Evolutionary conservation across 805 yeast species (phyloP).

Genomic region (Candida parachauliodes): DNA sequence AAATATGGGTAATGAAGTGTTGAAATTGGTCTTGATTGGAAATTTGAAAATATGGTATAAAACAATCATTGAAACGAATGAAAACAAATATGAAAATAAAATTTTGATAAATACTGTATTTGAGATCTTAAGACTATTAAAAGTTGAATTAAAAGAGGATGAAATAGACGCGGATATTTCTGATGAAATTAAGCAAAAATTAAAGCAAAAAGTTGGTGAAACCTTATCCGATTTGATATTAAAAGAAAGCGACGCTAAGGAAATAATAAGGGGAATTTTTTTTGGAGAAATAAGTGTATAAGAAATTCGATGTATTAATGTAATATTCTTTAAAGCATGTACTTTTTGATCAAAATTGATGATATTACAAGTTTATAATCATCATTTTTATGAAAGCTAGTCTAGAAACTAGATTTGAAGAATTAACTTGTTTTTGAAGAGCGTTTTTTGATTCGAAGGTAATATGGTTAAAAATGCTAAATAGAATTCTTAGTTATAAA

Average conservation of each 20-base stretch:
- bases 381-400: too few species aligned
- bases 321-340: constrained; percentile 1
- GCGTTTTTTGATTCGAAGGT: too few species aligned
- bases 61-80: constrained; percentile 46
- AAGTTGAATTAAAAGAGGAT: constrained; percentile 20
- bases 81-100: constrained; percentile 42
- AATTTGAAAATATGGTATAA: constrained; percentile 79
- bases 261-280: constrained; percentile 61
- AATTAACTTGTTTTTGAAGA: too few species aligned
- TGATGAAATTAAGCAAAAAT: constrained; percentile 34
- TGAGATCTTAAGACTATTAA: constrained; percentile 51
- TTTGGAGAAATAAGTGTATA: constrained; percentile 54
- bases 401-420: too few species aligned
- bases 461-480: too few species aligned
- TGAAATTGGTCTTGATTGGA: constrained; percentile 78
- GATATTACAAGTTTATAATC: too few species aligned
- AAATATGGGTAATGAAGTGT: constrained; percentile 83
- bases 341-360: too few species aligned
- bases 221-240: constrained; percentile 49
- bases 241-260: constrained; percentile 45
- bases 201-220: constrained; percentile 60
- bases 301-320: constrained; percentile 6
- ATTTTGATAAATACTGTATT: constrained; percentile 47
- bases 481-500: too few species aligned
- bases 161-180: constrained; percentile 34